These are phyloP conservation scores for Colletotrichum paranaense DNA, from an alignment of 2,329 filamentous ascomycete genomes.

Conservation along the genomic window DNA sequence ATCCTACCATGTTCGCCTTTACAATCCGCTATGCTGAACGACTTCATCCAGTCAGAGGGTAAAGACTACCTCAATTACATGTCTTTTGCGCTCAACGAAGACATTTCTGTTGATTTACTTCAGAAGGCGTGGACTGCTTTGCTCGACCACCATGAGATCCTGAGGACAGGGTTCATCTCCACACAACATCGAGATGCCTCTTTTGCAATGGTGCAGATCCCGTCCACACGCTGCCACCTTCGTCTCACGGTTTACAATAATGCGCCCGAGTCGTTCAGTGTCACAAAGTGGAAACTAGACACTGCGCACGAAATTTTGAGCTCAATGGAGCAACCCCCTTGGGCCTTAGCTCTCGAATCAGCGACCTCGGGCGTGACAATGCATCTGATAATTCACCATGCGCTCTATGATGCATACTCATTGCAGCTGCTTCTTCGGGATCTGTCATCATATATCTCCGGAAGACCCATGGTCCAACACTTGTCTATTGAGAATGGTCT, in stretches of 20 bases:
- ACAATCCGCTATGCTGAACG: conserved; percentile 83
- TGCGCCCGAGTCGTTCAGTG: conserved; percentile 40
- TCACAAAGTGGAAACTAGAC: conserved; percentile 51
- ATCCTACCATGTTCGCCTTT: conserved; percentile 83
- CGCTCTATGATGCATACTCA: conserved; percentile 86
- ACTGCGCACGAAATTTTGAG: conserved; percentile 48
- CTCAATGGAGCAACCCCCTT: conserved; percentile 67
- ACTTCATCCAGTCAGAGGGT: conserved; percentile 76
- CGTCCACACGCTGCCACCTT: conserved; percentile 4
- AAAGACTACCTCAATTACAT: conserved; percentile 81
- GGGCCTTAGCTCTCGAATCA: conserved; percentile 67
- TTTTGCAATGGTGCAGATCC: conserved; percentile 81
- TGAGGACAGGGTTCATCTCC: conserved; percentile 79
- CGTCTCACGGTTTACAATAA: conserved; percentile 38
- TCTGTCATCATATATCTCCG: conserved; percentile 52
- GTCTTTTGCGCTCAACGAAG: conserved; percentile 59
- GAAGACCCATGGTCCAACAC: conserved; percentile 19
- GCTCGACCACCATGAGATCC: conserved; percentile 71
- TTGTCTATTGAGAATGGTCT: conserved; percentile 49
- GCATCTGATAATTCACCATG: conserved; percentile 76
- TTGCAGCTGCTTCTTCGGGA: conserved; percentile 73
- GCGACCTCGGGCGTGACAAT: conserved; percentile 43
- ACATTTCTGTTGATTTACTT: conserved; percentile 54
- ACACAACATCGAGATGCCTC: conserved; percentile 69
- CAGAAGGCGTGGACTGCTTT: conserved; percentile 69